Conservation (phyloP, 441 rosid genomes). For the Bocquillonia castaneifolia region DNA sequence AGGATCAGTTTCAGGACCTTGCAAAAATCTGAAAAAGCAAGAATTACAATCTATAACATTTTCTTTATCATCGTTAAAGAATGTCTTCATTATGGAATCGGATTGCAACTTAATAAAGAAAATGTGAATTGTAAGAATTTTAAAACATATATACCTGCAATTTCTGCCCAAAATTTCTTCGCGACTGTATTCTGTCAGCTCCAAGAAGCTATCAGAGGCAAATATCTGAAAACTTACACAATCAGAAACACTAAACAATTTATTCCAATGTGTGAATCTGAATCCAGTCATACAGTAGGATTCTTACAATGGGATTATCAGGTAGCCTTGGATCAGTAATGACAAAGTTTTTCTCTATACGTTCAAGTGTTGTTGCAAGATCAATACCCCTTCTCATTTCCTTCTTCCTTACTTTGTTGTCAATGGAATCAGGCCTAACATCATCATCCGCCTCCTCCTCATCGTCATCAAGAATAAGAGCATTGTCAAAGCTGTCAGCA, state of each 20-base stretch:
- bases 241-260: neutral
- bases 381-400: conserved; percentile 99
- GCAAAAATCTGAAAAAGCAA: conserved; percentile 64
- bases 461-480: conserved; percentile 29
- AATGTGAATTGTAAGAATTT: neutral
- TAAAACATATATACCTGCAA: conserved; percentile 56
- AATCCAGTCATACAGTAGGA: neutral
- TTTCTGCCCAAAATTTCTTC: conserved; percentile 97
- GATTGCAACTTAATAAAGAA: neutral
- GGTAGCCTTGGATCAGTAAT: conserved; percentile 97
- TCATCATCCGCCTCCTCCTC: conserved; percentile 48
- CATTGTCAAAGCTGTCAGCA: conserved; percentile 40
- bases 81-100: neutral
- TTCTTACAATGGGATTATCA: conserved; percentile 94
- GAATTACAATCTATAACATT: too few species aligned
- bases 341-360: conserved; percentile 98
- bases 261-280: neutral
- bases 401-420: conserved; percentile 75
- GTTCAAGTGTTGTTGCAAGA: conserved; percentile 96
- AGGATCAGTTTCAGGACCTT: conserved; percentile 98
- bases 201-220: conserved; percentile 98
- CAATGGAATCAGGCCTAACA: conserved; percentile 62
- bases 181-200: conserved; percentile 94
- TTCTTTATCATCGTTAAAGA: too few species aligned
- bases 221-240: conserved; percentile 58